A percentile compares a stretch with the other conserved stretches of the same genome.
These are phyloP conservation scores for Zostera marina DNA, from an alignment of 116 monocot species.

Conservation along the genomic window DNA sequence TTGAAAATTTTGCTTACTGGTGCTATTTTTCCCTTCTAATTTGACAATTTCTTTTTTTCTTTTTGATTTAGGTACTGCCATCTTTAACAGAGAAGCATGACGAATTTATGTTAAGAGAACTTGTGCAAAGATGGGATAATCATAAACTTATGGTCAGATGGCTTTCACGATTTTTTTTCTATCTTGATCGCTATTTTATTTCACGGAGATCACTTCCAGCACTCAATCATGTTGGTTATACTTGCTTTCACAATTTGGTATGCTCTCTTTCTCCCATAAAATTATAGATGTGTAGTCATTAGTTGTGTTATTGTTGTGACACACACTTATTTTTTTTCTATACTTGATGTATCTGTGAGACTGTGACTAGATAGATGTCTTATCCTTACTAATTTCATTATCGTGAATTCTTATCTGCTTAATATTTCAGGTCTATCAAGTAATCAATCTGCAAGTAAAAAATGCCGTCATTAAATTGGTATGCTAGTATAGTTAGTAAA, in stretches of 20 bases:
- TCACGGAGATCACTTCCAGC: conserved; percentile 49
- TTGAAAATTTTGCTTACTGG: too few relatives aligned
- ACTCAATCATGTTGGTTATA: conserved; percentile 69
- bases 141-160: conserved; percentile 97
- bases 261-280: neutral
- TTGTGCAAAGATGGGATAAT: conserved; percentile 88
- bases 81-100: conserved; percentile 96
- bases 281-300: too few relatives aligned
- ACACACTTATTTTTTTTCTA: too few relatives aligned
- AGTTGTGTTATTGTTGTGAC: too few relatives aligned
- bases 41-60: neutral
- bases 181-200: conserved; percentile 90
- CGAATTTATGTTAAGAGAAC: conserved; percentile 91
- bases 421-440: conserved; percentile 35
- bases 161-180: conserved; percentile 83
- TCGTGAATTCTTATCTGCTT: neutral
- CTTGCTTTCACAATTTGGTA: conserved; percentile 63
- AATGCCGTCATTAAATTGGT: conserved; percentile 76
- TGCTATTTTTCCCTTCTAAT: neutral
- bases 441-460: conserved; percentile 48
- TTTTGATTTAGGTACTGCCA: conserved; percentile 56
- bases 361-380: too few relatives aligned
- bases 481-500: conserved; percentile 6
- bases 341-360: too few relatives aligned
- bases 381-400: neutral